Percentiles rank a stretch among this genome's conserved stretches.
Evolutionary conservation across 371 early-diverging fungal genomes (phyloP).

Genomic region (Conidiobolus incongruus): DNA sequence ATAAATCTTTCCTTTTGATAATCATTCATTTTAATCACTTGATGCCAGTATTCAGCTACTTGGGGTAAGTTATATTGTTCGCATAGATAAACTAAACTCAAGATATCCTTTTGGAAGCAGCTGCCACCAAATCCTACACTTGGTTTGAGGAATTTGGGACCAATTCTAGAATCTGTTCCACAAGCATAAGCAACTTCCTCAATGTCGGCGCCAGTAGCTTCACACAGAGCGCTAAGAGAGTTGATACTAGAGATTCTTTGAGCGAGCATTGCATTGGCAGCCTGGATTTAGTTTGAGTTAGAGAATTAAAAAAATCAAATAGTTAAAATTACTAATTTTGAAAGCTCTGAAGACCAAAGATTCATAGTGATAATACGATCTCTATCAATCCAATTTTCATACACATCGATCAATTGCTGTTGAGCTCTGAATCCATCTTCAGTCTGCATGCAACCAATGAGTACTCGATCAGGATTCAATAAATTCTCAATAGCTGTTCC

Average conservation of each 20-base stretch:
- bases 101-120: conserved; percentile 92
- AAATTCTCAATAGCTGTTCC: conserved; percentile 80
- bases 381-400: conserved; percentile 53
- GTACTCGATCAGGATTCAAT: conserved; percentile 72
- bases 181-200: conserved; percentile 83
- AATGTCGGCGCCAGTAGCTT: conserved; percentile 89
- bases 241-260: conserved; percentile 91
- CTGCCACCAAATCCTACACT: conserved; percentile 88
- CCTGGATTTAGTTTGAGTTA: conserved; percentile 16
- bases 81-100: conserved; percentile 74
- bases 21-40: conserved; percentile 79
- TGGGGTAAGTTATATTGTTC: conserved; percentile 65
- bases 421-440: conserved; percentile 55
- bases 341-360: conserved; percentile 85
- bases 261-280: conserved; percentile 87
- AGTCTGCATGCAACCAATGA: conserved; percentile 74
- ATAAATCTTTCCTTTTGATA: conserved; percentile 81
- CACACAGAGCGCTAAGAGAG: conserved; percentile 79
- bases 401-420: conserved; percentile 45
- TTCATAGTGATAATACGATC: conserved; percentile 78
- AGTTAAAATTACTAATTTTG: conserved; percentile 43
- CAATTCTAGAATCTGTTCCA: conserved; percentile 74
- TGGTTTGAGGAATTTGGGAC: conserved; percentile 79
- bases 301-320: neutral
- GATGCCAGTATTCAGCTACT: conserved; percentile 86